Evolutionary conservation across 2,329 filamentous ascomycete species (phyloP).

Genomic region (Arthrobotrys musiformis): DNA sequence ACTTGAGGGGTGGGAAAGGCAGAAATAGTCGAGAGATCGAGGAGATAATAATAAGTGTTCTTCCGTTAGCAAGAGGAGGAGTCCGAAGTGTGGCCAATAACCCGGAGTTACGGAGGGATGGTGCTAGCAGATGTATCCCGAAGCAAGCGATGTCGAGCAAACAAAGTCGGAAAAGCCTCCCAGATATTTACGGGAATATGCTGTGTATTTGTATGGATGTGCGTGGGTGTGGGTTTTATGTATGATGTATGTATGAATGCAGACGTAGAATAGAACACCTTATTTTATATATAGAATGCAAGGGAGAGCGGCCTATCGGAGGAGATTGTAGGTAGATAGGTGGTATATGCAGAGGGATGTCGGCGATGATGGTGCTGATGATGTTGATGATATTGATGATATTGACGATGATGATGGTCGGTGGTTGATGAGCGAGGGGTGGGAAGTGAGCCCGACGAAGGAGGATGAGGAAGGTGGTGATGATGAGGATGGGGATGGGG

Average conservation of each 20-base stretch:
- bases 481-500: background rate
- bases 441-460: conserved; percentile 11
- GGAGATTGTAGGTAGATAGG: background rate
- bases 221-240: background rate
- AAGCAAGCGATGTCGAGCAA: conserved; percentile 47
- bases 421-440: background rate
- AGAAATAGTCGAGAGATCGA: conserved; percentile 15
- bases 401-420: background rate
- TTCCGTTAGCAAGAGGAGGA: conserved; percentile 48
- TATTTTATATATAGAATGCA: background rate
- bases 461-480: conserved; percentile 5
- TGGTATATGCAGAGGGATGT: background rate
- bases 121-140: conserved; percentile 32
- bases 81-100: conserved; percentile 45
- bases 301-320: background rate
- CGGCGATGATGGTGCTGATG: background rate
- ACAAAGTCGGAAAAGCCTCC: conserved; percentile 38
- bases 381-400: background rate
- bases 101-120: conserved; percentile 49
- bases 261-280: background rate
- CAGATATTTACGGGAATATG: conserved; percentile 26
- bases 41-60: conserved; percentile 17
- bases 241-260: background rate
- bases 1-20: conserved; percentile 25
- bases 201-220: background rate